Base-by-base conservation (phyloP, 2,329 filamentous ascomycete genomes). In the Rutstroemia sp. region DNA sequence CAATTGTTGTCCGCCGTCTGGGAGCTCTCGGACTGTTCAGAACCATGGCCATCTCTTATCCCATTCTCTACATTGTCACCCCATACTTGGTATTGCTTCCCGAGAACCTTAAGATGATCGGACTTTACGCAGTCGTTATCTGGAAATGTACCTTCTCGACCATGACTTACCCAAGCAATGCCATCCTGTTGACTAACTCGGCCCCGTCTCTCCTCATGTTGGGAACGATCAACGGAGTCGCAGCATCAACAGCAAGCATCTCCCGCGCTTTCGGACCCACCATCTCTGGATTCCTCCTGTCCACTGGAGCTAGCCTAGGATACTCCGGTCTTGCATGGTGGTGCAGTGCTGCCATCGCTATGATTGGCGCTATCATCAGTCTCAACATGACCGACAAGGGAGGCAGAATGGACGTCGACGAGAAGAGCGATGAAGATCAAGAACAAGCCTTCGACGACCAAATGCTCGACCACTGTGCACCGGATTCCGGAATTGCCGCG, bases 91-190 rank as follows among this genome's bases (percentile, higher is more conserved):
- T 94, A 1, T 80, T 97, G 6, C 80, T 96, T 0, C 92, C 94
- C 0, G 77, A 84, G 16, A 74, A 74, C 30, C 72, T 90, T 42
- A 85, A 88, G 59, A 87, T 88, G 74, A 74, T 83, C 2, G 89
- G 87, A 23, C 83, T 96, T 51, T 92, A 91, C 68, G 66, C 84
- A 7, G 77, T 92, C 23, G 79, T 97, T 10, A 80, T 95, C 62
- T 90, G 88, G 85, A 97, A 96, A 73, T 95, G 95, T 69, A 95
- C 90, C 0, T 91, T 94, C 65, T 85, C 92, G 65, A 92, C 90
- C 47, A 85, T 96, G 72, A 87, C 92, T 0, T 97, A 96, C 71
- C 94, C 94, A 10, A 89, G 88, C 66, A 91, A 92, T 63, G 87
- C 87, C 10, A 95, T 97, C 57, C 82, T 99, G 57, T 80, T 96